These are phyloP conservation scores for Camelina neglecta DNA, from an alignment of 345 rosid genomes.

Conservation along the genomic window DNA sequence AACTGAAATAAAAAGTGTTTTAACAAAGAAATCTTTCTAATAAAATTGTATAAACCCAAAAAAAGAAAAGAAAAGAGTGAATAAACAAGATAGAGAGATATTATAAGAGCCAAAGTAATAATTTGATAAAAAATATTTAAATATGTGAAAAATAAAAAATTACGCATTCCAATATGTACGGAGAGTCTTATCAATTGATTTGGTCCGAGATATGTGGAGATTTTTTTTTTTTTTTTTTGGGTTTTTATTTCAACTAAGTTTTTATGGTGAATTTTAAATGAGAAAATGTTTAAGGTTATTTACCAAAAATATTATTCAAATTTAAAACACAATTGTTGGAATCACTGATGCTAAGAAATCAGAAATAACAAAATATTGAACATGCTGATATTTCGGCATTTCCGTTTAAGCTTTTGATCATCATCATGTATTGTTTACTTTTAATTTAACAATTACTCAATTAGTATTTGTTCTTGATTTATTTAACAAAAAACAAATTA, in stretches of 20 bases:
- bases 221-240: neutral
- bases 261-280: neutral
- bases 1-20: neutral
- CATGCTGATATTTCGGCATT: neutral
- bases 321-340: neutral
- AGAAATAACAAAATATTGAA: neutral
- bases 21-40: neutral
- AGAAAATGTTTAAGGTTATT: neutral
- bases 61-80: neutral
- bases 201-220: neutral
- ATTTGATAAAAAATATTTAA: neutral
- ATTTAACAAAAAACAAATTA: too few species aligned
- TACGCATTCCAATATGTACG: neutral
- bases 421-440: neutral
- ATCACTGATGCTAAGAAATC: neutral
- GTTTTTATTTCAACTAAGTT: neutral
- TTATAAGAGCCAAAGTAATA: neutral
- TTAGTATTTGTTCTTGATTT: neutral
- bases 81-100: neutral
- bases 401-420: neutral
- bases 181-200: neutral
- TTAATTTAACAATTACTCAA: neutral
- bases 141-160: neutral
- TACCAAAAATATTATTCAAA: neutral
- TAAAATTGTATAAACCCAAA: neutral